Conservation (phyloP, 2,329 filamentous ascomycete species). For the Ploettnerulaceae sp. region DNA sequence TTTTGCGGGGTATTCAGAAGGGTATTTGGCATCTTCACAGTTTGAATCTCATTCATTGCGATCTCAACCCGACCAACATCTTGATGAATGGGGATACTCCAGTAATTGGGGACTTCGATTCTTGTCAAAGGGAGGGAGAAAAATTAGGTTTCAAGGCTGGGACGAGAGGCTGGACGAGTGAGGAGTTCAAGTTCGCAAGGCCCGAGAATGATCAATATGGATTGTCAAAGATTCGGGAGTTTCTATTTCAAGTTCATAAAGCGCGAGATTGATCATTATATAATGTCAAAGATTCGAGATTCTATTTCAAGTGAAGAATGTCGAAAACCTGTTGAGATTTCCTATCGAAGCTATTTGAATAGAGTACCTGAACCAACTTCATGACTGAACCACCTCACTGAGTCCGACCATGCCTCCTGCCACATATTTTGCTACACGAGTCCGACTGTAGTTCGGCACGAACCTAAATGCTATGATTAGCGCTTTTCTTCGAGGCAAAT, state of each 20-base stretch:
- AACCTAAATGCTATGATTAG: background rate
- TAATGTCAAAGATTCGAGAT: background rate
- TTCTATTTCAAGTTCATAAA: conserved; percentile 6
- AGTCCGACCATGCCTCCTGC: background rate
- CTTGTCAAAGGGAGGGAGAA: conserved; percentile 22
- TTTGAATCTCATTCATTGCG: conserved; percentile 31
- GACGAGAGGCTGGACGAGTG: conserved; percentile 9
- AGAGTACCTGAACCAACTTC: conserved; percentile 7
- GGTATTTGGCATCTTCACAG: conserved; percentile 31
- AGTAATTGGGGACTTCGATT: conserved; percentile 33
- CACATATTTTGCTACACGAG: background rate
- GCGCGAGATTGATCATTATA: too few relatives aligned
- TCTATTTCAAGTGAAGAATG: conserved; percentile 3
- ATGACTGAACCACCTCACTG: background rate
- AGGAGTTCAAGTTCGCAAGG: conserved; percentile 12
- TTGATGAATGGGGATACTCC: conserved; percentile 29
- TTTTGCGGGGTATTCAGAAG: conserved; percentile 16
- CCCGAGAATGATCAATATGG: conserved; percentile 13
- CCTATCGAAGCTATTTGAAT: conserved; percentile 2
- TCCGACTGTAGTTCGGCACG: background rate
- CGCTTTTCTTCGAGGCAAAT: background rate
- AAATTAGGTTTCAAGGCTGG: conserved; percentile 15
- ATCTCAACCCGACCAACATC: conserved; percentile 34
- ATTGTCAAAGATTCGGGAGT: conserved; percentile 10
- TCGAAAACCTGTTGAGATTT: conserved; percentile 2